A percentile compares a stretch with the other conserved stretches of the same genome.
Evolutionary conservation across 1,284 basidiomycete genomes (phyloP).

Genomic region (Ceratobasidium sp.): DNA sequence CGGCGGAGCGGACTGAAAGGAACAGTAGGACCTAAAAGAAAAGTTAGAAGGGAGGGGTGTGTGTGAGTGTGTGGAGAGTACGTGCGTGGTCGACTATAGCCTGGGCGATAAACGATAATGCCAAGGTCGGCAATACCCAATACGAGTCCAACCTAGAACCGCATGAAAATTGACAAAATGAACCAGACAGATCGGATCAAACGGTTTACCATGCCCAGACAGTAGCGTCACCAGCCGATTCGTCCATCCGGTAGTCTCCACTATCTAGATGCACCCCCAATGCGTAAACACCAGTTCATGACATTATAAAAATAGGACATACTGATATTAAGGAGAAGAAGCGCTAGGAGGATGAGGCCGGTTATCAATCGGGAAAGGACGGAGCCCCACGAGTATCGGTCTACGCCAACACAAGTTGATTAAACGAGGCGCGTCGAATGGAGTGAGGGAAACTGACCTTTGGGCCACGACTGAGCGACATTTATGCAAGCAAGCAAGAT

Average conservation of each 20-base stretch:
- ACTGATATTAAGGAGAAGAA: slow-evolving; percentile 27
- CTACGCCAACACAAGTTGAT: background rate
- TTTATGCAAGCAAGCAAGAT: slow-evolving; percentile 33
- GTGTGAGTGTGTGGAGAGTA: background rate
- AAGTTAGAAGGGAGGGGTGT: background rate
- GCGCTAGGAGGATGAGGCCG: slow-evolving; percentile 3
- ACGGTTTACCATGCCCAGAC: slow-evolving; percentile 28
- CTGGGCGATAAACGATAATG: slow-evolving; percentile 5
- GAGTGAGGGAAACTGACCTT: background rate
- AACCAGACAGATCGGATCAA: too few relatives aligned
- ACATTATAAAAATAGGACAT: background rate
- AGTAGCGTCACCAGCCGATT: background rate
- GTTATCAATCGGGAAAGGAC: slow-evolving; percentile 22
- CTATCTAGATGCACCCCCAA: background rate
- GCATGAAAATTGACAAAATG: background rate
- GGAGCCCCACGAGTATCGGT: slow-evolving; percentile 37
- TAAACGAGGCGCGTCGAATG: background rate
- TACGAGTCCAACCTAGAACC: slow-evolving; percentile 20
- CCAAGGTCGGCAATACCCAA: slow-evolving; percentile 27
- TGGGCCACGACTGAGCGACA: slow-evolving; percentile 32
- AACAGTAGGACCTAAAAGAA: slow-evolving; percentile 16
- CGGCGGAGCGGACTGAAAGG: slow-evolving; percentile 15
- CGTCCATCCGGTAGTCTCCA: background rate
- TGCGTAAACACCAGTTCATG: background rate
- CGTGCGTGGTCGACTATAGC: slow-evolving; percentile 26